These are phyloP conservation scores for Vaccinium macrocarpon DNA, from an alignment of 148 eudicot genomes.

Conservation along the genomic window DNA sequence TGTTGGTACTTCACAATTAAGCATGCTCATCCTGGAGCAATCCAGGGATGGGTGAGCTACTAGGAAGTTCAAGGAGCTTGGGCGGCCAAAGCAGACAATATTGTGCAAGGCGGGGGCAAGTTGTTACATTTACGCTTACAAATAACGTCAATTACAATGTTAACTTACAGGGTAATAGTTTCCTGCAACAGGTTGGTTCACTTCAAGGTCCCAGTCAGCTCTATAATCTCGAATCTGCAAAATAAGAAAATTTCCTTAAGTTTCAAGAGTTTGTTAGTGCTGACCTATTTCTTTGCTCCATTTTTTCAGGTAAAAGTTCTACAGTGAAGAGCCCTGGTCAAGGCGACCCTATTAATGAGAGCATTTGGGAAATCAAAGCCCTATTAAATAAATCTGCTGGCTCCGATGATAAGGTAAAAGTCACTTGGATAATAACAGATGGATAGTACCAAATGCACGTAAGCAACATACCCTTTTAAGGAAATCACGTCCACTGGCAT, in stretches of 20 bases:
- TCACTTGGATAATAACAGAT: not conserved
- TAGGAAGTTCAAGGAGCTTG: too few relatives aligned
- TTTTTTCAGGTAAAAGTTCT: too few relatives aligned
- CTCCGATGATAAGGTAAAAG: slow-evolving; percentile 6
- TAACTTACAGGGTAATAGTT: slow-evolving; percentile 95
- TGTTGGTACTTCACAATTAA: too few relatives aligned
- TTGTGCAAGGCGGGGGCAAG: too few relatives aligned
- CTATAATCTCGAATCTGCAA: slow-evolving; percentile 89
- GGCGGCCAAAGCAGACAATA: too few relatives aligned
- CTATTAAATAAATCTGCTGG: slow-evolving; percentile 14
- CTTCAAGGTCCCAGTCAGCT: slow-evolving; percentile 90
- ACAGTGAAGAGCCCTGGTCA: too few relatives aligned
- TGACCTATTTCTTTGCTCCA: not conserved
- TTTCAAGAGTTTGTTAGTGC: not conserved
- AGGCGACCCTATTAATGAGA: too few relatives aligned
- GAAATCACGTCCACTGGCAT: slow-evolving; percentile 98
- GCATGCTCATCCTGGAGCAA: too few relatives aligned
- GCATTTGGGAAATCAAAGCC: too few relatives aligned
- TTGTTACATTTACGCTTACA: not conserved
- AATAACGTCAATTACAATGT: not conserved
- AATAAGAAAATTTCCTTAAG: slow-evolving; percentile 13
- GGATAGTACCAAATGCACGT: not conserved
- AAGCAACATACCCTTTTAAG: slow-evolving; percentile 62
- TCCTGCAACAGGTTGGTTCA: slow-evolving; percentile 89
- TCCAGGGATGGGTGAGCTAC: too few relatives aligned